phyloP scores from a whole-genome alignment of 805 yeast species.

The Pichia heedii region DNA sequence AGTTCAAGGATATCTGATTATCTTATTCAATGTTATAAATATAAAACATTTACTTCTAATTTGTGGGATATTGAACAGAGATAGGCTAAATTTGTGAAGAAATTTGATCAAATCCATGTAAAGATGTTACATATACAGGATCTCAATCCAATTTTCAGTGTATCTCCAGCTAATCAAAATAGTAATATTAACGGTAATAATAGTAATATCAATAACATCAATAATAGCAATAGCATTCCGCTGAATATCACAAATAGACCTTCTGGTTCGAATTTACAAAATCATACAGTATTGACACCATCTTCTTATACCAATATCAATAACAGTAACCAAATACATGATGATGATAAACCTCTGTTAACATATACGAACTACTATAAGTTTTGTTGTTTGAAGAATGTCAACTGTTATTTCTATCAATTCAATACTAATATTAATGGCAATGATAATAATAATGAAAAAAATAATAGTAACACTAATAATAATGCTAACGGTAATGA shows the following conservation, averaged over 20 bases:
- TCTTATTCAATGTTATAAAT: too few species aligned
- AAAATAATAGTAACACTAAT: too few species aligned
- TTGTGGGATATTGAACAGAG: too few species aligned
- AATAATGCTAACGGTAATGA: not conserved
- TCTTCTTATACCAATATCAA: not conserved
- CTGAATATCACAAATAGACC: not conserved
- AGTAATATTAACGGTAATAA: not conserved
- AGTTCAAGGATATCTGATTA: too few species aligned
- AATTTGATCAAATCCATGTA: not conserved
- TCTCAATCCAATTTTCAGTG: constrained; percentile 11
- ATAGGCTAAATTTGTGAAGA: not conserved
- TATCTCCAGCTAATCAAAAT: constrained; percentile 2
- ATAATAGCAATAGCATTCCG: too few species aligned
- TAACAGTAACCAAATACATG: not conserved
- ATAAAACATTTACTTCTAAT: too few species aligned
- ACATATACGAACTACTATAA: constrained; percentile 25
- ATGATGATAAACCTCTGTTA: constrained; percentile 13
- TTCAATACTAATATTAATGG: constrained; percentile 11
- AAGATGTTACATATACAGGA: constrained; percentile 13
- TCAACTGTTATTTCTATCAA: constrained; percentile 26
- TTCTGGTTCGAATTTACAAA: not conserved
- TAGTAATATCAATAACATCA: too few species aligned
- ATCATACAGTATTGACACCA: not conserved
- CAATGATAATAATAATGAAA: not conserved
- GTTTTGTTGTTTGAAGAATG: constrained; percentile 19